These are phyloP conservation scores for Candida takata DNA, from an alignment of 805 yeast species.

Conservation along the genomic window DNA sequence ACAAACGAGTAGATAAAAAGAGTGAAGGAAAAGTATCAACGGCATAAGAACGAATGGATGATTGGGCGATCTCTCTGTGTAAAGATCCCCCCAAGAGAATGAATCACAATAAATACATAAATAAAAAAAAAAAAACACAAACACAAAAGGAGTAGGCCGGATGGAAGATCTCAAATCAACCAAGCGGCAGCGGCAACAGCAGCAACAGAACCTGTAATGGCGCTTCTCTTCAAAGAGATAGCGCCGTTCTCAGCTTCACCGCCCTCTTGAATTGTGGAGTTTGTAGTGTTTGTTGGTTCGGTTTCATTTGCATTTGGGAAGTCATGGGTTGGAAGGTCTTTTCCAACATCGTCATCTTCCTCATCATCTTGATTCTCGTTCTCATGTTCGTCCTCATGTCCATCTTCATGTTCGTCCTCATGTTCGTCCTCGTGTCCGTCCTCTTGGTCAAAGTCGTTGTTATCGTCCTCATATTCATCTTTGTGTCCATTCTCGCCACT, in stretches of 20 bases:
- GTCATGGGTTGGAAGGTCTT: slow-evolving; percentile 2
- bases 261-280: slow-evolving; percentile 5
- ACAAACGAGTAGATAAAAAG: neutral
- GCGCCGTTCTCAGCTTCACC: slow-evolving; percentile 8
- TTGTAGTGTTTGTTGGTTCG: slow-evolving; percentile 2
- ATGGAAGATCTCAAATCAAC: slow-evolving; percentile 7
- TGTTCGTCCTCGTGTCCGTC: slow-evolving; percentile 3
- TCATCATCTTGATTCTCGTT: neutral
- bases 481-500: no score
- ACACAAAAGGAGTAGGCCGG: neutral
- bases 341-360: slow-evolving; percentile 2
- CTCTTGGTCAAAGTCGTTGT: slow-evolving; percentile 1
- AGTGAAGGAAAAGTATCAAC: neutral
- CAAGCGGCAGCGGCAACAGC: slow-evolving; percentile 8
- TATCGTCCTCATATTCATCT: neutral
- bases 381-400: slow-evolving; percentile 1
- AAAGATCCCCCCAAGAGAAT: neutral
- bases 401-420: slow-evolving; percentile 7
- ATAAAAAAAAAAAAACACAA: neutral
- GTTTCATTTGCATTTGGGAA: slow-evolving; percentile 4
- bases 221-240: slow-evolving; percentile 2
- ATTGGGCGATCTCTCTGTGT: no score
- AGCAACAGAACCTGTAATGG: slow-evolving; percentile 2
- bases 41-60: neutral
- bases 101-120: neutral